Evolutionary conservation across 1,139 yeast genomes (phyloP).

Genomic region (Pichia cactophila): DNA sequence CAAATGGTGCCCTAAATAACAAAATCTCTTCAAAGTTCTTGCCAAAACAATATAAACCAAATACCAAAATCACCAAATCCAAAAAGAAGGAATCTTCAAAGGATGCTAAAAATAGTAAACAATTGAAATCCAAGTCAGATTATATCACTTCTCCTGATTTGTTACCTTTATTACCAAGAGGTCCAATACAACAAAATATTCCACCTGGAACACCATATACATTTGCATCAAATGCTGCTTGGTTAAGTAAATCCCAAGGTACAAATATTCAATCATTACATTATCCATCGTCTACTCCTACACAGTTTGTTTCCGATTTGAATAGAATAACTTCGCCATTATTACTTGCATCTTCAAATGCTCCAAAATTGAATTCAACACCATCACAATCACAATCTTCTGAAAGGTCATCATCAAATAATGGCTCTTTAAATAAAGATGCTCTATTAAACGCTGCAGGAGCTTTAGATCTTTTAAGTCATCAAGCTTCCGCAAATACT

Average conservation of each 20-base stretch:
- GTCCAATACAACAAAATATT: slow-evolving; percentile 13
- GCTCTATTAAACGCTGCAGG: slow-evolving; percentile 41
- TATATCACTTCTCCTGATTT: slow-evolving; percentile 24
- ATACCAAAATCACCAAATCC: slow-evolving; percentile 13
- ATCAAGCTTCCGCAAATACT: slow-evolving; percentile 17
- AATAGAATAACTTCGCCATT: slow-evolving; percentile 60
- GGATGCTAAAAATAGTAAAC: not conserved
- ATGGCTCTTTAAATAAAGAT: slow-evolving; percentile 21
- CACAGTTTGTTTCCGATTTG: slow-evolving; percentile 61
- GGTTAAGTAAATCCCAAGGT: slow-evolving; percentile 27
- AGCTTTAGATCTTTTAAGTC: slow-evolving; percentile 46
- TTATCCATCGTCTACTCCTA: slow-evolving; percentile 62
- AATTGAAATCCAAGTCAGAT: not conserved
- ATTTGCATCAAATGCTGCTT: slow-evolving; percentile 21
- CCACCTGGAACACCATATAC: slow-evolving; percentile 28
- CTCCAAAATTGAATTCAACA: slow-evolving; percentile 29
- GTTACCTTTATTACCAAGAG: slow-evolving; percentile 28
- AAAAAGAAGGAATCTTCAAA: slow-evolving; percentile 1
- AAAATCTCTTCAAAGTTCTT: slow-evolving; percentile 24
- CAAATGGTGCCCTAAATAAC: slow-evolving; percentile 1
- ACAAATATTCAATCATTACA: slow-evolving; percentile 42
- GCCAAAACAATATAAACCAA: slow-evolving; percentile 30
- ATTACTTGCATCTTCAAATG: slow-evolving; percentile 33
- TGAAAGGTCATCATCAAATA: slow-evolving; percentile 25
- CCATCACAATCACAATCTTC: slow-evolving; percentile 27